Base-by-base conservation (phyloP, 768 basidiomycete genomes). In the Tephrocybe sp. region DNA sequence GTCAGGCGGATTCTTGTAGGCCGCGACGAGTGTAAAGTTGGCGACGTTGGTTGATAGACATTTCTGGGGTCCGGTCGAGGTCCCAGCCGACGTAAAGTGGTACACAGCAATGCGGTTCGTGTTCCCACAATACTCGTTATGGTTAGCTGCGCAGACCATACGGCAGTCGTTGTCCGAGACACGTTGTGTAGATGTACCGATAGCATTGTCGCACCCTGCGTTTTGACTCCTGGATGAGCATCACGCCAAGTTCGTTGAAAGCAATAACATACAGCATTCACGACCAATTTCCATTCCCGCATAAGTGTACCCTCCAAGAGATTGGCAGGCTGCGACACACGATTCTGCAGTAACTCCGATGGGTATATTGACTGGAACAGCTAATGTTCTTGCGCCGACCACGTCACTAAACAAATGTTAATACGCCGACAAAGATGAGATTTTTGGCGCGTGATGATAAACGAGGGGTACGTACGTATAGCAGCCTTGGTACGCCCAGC, bases 401-500 rank as follows among this genome's bases (percentile, higher is more conserved):
- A 57, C 57, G 53, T 77, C 75, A 1, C 75, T 76, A 15, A 5
- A 44, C 34, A 14, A 2, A 3, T 59, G 42, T 9, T 21, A 28
- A 20, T 20, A 30, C 5, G 28, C 28, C 5, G 11, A 30, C 28
- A 30, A 30, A 30, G 28, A 30, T 30, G 5, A 30, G 28, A 5
- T 5, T 5, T 5, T 5, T 5, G 11, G 28, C 28, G 5, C 11
- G 28, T 30, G 24, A 21, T 21, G 14, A 15, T 39, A 14, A 3
- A 14, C 45, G 40, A 24, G 20, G 11, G 30, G 24, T 6, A 12
- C 78, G 43, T 57, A 82, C 85, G 73, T 85, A 67, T 78, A 85
- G 59, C 86, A 88, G 12, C 86, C 86, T 25, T 84, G 70, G 11
- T 79, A 85, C 1, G 69, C 56, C 85, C 85, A 88, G 9, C 50